Evolutionary conservation across 345 rosid species (phyloP), one percentile per base, ranked within the genome.

Genomic region (Anacardium occidentale): DNA sequence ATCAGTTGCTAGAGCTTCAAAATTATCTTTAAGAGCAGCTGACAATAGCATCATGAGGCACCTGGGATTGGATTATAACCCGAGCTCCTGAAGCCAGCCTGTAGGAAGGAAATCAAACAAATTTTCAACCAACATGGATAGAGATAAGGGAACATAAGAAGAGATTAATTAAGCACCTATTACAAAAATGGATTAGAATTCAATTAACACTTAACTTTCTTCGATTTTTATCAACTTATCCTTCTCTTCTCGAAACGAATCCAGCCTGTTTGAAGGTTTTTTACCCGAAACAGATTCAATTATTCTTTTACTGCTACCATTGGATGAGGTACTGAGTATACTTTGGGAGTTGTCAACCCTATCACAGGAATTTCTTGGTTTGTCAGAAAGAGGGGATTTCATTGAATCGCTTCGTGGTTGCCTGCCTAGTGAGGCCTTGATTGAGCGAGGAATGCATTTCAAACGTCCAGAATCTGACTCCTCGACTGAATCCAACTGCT

Each of bases 71-170:
- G 69, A 95, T 95, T 91, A 88, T 85, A 86, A 95, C 91, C 76
- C 94, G 83, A 57, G 99, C 99, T 86, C 97, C 99, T 62, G 99
- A 95, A 85, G 99, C 96, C 86, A 95, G 98, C 86, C 99, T 95
- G 97, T 77, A 77, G 70, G 21, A 42, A 71, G 62, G 62, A 83
- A 68, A 48, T 18, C 8, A 20, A 26, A 21, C 47, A n/a, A 45
- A 52, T 17, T 67, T 62, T 58, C 47, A 78, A 24, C 34, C 58
- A 24, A 64, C 17, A 40, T 20, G 67, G 53, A 22, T 15, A 56
- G 3, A 65, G 40, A 21, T 22, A 17, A 54, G 9, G 45, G 40
- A 32, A 29, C 24, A 13, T 65, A 6, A 59, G 2, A 34, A 54
- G 17, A 64, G 4, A 54, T 0, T 37, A 37, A 37, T 45, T 78